Evolutionary conservation across 1,139 yeast genomes (phyloP), one percentile per base, ranked within the genome.

Genomic region (Ogataea hybrid): DNA sequence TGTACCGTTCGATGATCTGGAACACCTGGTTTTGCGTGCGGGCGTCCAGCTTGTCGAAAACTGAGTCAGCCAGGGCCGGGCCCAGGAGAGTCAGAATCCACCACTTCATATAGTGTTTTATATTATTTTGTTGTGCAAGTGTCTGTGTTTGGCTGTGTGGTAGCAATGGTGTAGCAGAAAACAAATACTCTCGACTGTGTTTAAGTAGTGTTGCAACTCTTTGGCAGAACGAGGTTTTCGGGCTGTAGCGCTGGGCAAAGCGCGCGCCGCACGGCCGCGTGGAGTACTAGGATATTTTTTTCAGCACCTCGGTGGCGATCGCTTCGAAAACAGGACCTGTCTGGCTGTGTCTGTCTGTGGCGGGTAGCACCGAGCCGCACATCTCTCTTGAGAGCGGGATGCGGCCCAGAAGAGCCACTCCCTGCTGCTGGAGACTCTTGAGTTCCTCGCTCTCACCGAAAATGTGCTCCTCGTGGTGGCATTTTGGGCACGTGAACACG

Each of bases 371-470:
- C 70, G 0, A 94, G 92, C 28, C 56, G 54, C 57, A 86, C 92
- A 2, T 88, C 73, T 41, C 75, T 74, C 7, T 59, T 42, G 56
- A 89, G 79, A 86, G 64, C 0, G 95, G 95, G 21, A 86, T 73
- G 1, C 81, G 75, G 0, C 85, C 92, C 20, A 87, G 59, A 0
- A 82, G 64, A 2, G 70, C 73, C 18, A 84, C 58, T 1, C 71
- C 69, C 36, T 73, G 67, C 33, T 67, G 69, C 33, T 68, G 58
- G 0, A 92, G 89, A 51, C 80, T 84, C 41, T 68, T 66, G 4
- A 64, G 53, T 0, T 83, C 87, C 2, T 89, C 90, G 25, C 78
- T 82, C 10, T 69, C 61, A 0, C 92, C 95, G 64, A 87, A 87
- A 2, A 87, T 73, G 54, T 84, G 94, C 4, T 85, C 71, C 50